Base-by-base conservation (phyloP, 495 filamentous ascomycete species). In the Choiromyces venosus region DNA sequence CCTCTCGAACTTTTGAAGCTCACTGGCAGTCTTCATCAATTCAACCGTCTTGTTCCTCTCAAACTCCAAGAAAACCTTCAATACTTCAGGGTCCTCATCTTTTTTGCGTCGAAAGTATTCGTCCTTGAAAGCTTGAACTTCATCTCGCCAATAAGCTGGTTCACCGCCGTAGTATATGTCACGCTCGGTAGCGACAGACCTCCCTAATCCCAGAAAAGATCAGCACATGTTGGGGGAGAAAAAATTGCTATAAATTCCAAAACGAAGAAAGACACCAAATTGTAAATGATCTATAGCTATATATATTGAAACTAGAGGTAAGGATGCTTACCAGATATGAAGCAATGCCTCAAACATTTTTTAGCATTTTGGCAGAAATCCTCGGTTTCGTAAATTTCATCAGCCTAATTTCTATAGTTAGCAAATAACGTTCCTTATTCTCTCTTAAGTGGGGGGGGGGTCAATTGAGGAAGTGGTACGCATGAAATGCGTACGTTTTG, bases 311-410 rank as follows among this genome's bases (percentile, higher is more conserved):
- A 37, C 29, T 21, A 16, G 37, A 65, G 42, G 46, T 33, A 37
- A 46, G 33, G 16, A 29, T 56, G 25, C 66, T 46, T 69, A 77
- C 75, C 75, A 46, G 75, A 77, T 33, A 77, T 74, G 37, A 72
- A 77, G 70, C 75, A 77, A 77, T 77, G 75, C 66, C 75, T 77
- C 70, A 77, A 68, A 46, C 75, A 77, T 21, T 70, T 67, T 68
- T 72, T 37, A 9, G 75, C 75, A 69, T 69, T 65, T 67, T 67
- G 72, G 38, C 76, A 69, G 72, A 77, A 77, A 19, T 77, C 75
- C n/a, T 66, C 69, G 8, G 76, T 67, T 14, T 73, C 75, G 37
- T 18, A 1, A 61, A 77, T 77, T 21, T 77, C 75, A 56, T 77
- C 75, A 38, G 69, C 75, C 75, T 77, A 44, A 19, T 65, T 36